Percentiles rank a stretch among this genome's conserved stretches.
phyloP scores from a whole-genome alignment of 176 grass and related monocot species.

The Calamus simplicifolius region DNA sequence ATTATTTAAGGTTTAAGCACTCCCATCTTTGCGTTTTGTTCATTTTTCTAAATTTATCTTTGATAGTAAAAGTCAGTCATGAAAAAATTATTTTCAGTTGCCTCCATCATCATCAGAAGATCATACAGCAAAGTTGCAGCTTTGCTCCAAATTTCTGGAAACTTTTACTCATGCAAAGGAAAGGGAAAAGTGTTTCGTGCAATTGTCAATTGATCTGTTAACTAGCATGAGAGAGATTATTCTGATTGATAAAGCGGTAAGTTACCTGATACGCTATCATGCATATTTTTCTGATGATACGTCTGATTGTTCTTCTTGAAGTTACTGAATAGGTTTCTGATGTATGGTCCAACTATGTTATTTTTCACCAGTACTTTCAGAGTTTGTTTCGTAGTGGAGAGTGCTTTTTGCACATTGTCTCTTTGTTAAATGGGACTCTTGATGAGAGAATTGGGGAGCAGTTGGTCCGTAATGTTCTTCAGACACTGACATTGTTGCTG shows the following conservation, averaged over 20 bases:
- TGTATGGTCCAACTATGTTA: background rate
- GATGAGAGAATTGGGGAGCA: slow-evolving; percentile 68
- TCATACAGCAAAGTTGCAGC: slow-evolving; percentile 71
- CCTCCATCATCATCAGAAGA: slow-evolving; percentile 56
- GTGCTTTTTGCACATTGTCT: slow-evolving; percentile 95
- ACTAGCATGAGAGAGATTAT: slow-evolving; percentile 89
- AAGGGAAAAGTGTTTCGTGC: slow-evolving; percentile 54
- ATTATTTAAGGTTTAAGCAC: slow-evolving; percentile 65
- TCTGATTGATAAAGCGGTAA: slow-evolving; percentile 60
- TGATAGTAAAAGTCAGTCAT: slow-evolving; percentile 9
- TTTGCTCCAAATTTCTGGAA: slow-evolving; percentile 91
- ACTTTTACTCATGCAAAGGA: slow-evolving; percentile 78
- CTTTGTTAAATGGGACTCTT: slow-evolving; percentile 85
- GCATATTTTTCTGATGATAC: background rate
- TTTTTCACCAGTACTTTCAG: slow-evolving; percentile 75
- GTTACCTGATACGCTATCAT: slow-evolving; percentile 19
- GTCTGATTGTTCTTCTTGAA: background rate
- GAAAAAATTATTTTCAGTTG: slow-evolving; percentile 33
- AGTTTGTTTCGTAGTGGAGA: slow-evolving; percentile 69
- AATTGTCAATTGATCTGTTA: slow-evolving; percentile 79
- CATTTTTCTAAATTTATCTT: slow-evolving; percentile 17
- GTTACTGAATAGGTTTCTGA: background rate
- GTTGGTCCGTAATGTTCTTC: slow-evolving; percentile 84
- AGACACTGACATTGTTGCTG: slow-evolving; percentile 74
- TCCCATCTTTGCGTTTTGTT: slow-evolving; percentile 19